A percentile compares a stretch with the other conserved stretches of the same genome.
phyloP scores from a whole-genome alignment of 768 basidiomycete genomes.

The Epithele typhae region DNA sequence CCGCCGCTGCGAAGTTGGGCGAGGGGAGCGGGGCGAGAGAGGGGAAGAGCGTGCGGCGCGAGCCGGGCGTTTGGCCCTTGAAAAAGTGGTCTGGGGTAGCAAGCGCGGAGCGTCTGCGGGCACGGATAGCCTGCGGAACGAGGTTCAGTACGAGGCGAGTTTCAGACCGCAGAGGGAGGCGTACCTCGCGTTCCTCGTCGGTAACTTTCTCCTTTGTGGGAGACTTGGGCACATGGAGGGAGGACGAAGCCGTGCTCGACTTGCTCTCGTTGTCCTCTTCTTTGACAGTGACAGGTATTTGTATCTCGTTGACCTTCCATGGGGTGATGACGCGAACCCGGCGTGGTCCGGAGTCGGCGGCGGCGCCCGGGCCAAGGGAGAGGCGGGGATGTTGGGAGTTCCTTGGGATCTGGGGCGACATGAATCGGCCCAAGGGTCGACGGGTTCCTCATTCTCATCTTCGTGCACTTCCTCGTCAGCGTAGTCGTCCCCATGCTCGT shows the following conservation, averaged over 20 bases:
- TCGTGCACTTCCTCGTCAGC: neutral
- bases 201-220: constrained; percentile 26
- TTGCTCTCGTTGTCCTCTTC: constrained; percentile 1
- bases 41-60: constrained; percentile 29
- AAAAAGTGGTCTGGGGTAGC: constrained; percentile 44
- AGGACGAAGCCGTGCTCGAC: neutral
- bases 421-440: constrained; percentile 37
- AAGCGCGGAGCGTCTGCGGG: constrained; percentile 57
- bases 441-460: constrained; percentile 7
- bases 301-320: constrained; percentile 55
- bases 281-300: constrained; percentile 33
- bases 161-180: neutral
- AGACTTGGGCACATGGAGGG: no score
- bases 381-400: constrained; percentile 17
- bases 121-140: constrained; percentile 48
- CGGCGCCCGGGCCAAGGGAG: constrained; percentile 38
- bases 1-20: constrained; percentile 1
- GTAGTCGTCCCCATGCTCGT: constrained; percentile 1
- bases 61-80: constrained; percentile 49
- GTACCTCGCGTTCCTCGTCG: constrained; percentile 47
- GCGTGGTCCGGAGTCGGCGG: constrained; percentile 35
- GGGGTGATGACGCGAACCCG: constrained; percentile 45
- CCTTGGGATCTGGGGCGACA: constrained; percentile 47
- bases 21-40: constrained; percentile 19
- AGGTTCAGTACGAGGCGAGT: neutral